Conservation (phyloP, 352 stramenopile species). For the Phytopythium ostracodes region DNA sequence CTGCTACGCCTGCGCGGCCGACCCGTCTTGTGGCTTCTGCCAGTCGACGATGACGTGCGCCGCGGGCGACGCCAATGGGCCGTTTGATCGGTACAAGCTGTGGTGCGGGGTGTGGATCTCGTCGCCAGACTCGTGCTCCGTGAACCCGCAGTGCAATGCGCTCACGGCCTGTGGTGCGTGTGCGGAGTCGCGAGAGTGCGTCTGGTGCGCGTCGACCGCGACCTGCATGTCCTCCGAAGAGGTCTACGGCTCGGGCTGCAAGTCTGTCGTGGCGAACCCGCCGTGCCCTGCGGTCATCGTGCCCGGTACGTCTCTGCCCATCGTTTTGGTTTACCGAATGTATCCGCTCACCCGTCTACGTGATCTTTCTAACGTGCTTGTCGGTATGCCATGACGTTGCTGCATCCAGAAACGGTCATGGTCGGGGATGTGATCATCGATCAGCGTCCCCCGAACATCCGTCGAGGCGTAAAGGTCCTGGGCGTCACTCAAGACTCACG, state of each 20-base stretch:
- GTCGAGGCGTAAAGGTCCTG: constrained; percentile 27
- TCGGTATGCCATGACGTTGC: constrained; percentile 6
- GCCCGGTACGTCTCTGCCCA: constrained; percentile 32
- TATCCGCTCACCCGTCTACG: neutral
- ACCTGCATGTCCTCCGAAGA: constrained; percentile 86
- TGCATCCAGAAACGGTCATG: constrained; percentile 47
- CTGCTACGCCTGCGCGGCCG: constrained; percentile 68
- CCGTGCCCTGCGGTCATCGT: constrained; percentile 83
- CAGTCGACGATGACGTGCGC: constrained; percentile 89
- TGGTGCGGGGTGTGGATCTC: constrained; percentile 64
- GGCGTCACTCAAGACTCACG: constrained; percentile 29
- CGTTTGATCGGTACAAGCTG: constrained; percentile 26
- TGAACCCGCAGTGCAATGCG: constrained; percentile 52
- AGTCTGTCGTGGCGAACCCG: constrained; percentile 73
- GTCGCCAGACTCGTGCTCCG: constrained; percentile 55
- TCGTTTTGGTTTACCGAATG: no score
- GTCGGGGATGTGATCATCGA: constrained; percentile 47
- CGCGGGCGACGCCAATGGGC: constrained; percentile 52
- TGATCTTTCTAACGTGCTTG: constrained; percentile 2
- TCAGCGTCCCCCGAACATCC: constrained; percentile 40
- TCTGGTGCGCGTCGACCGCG: constrained; percentile 87
- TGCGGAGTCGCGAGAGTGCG: constrained; percentile 56
- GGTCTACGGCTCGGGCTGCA: constrained; percentile 74
- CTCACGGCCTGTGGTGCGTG: constrained; percentile 64
- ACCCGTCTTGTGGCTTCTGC: constrained; percentile 85